Evolutionary conservation across 192 early-diverging fungal genomes (phyloP).

Genomic region (Dissophora globulifera): DNA sequence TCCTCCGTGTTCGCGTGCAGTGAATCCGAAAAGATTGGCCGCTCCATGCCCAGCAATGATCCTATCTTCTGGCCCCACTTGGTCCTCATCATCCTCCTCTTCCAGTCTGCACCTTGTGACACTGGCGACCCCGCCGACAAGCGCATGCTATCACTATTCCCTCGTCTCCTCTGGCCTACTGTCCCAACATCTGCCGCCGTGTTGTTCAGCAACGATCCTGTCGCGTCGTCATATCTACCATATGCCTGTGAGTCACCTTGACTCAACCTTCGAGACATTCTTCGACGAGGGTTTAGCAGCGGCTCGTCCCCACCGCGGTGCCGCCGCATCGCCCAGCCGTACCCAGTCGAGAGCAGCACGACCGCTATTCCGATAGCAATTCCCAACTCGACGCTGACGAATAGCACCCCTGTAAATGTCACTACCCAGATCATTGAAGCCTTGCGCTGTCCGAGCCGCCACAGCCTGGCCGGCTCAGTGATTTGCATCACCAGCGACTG

Average conservation of each 20-base stretch:
- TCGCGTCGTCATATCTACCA: neutral
- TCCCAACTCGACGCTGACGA: slow-evolving; percentile 35
- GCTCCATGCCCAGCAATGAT: slow-evolving; percentile 27
- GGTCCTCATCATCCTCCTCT: slow-evolving; percentile 26
- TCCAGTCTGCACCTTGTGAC: slow-evolving; percentile 20
- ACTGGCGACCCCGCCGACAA: slow-evolving; percentile 18
- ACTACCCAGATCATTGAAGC: slow-evolving; percentile 32
- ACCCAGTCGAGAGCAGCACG: slow-evolving; percentile 19
- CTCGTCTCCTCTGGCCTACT: slow-evolving; percentile 12
- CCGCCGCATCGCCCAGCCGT: neutral
- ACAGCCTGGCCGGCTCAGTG: slow-evolving; percentile 37
- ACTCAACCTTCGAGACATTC: neutral
- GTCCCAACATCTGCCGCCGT: neutral
- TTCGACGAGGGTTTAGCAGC: slow-evolving; percentile 12
- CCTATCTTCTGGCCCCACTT: slow-evolving; percentile 35
- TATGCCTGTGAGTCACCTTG: neutral
- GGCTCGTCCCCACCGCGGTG: slow-evolving; percentile 5
- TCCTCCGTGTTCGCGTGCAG: slow-evolving; percentile 27
- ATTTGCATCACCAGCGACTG: slow-evolving; percentile 51
- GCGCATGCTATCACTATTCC: neutral
- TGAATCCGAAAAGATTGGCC: slow-evolving; percentile 33
- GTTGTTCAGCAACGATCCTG: slow-evolving; percentile 24
- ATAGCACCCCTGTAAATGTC: slow-evolving; percentile 25
- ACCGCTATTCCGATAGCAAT: slow-evolving; percentile 40
- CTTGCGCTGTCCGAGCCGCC: slow-evolving; percentile 43